A percentile compares a stretch with the other conserved stretches of the same genome.
These are phyloP conservation scores for Carnegiea gigantea DNA, from an alignment of 179 eudicot genomes.

Conservation along the genomic window DNA sequence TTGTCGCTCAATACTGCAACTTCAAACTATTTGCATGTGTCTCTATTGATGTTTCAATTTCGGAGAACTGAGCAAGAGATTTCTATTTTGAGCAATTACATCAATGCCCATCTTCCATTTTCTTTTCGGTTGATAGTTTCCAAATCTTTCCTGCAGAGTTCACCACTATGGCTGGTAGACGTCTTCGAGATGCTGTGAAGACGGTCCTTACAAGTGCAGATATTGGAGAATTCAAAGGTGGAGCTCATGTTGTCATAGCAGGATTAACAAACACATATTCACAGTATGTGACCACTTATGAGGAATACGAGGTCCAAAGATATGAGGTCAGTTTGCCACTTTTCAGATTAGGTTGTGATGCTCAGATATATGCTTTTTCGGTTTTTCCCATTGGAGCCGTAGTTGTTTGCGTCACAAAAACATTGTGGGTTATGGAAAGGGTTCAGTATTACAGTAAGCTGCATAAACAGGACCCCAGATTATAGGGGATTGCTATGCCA, in stretches of 20 bases:
- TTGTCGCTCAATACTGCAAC: neutral
- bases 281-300: slow-evolving; percentile 87
- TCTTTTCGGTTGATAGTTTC: slow-evolving; percentile 6
- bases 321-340: slow-evolving; percentile 68
- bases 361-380: neutral
- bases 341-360: neutral
- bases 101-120: neutral
- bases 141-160: slow-evolving; percentile 50
- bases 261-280: slow-evolving; percentile 95
- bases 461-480: too few relatives aligned
- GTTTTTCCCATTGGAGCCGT: neutral
- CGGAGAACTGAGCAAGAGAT: neutral
- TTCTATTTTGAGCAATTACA: neutral
- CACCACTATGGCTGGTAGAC: slow-evolving; percentile 99
- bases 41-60: slow-evolving; percentile 10
- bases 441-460: too few relatives aligned
- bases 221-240: slow-evolving; percentile 48
- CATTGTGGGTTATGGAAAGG: too few relatives aligned
- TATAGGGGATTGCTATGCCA: too few relatives aligned
- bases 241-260: slow-evolving; percentile 79
- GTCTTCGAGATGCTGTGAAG: slow-evolving; percentile 92
- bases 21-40: neutral
- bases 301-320: slow-evolving; percentile 93
- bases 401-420: too few relatives aligned
- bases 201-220: slow-evolving; percentile 50